phyloP scores from a whole-genome alignment of 495 filamentous ascomycete genomes.

The Pyronema omphalodes region DNA sequence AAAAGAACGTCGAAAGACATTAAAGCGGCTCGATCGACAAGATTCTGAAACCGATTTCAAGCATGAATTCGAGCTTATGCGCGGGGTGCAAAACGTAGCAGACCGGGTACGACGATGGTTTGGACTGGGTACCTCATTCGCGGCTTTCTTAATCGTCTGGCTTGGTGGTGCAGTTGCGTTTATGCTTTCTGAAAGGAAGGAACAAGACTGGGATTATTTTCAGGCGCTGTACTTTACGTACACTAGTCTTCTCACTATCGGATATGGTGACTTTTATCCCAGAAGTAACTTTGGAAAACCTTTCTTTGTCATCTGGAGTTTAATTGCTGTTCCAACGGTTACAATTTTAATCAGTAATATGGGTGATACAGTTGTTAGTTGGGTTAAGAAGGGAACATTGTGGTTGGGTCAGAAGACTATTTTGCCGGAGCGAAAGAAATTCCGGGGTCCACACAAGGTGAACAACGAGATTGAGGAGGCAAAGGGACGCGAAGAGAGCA shows the following conservation, averaged over 20 bases:
- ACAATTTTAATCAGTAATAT: slow-evolving; percentile 76
- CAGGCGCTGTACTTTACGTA: slow-evolving; percentile 64
- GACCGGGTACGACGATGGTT: slow-evolving; percentile 47
- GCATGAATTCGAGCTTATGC: slow-evolving; percentile 69
- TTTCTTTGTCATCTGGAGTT: slow-evolving; percentile 81
- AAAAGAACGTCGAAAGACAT: slow-evolving; percentile 39
- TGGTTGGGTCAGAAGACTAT: slow-evolving; percentile 57
- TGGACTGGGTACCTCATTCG: slow-evolving; percentile 42
- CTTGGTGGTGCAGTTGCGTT: slow-evolving; percentile 62
- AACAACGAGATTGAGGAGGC: slow-evolving; percentile 21
- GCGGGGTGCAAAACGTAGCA: slow-evolving; percentile 51
- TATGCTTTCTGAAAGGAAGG: slow-evolving; percentile 31
- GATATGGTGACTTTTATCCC: slow-evolving; percentile 62
- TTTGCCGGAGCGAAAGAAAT: slow-evolving; percentile 34
- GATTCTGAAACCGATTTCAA: slow-evolving; percentile 27
- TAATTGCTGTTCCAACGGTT: slow-evolving; percentile 64
- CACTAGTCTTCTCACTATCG: slow-evolving; percentile 62
- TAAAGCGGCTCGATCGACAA: slow-evolving; percentile 28
- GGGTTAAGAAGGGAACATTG: slow-evolving; percentile 48
- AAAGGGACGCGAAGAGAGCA: background rate
- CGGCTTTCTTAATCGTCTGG: slow-evolving; percentile 57
- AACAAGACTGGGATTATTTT: slow-evolving; percentile 62
- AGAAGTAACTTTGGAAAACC: slow-evolving; percentile 51
- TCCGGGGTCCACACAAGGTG: slow-evolving; percentile 15
- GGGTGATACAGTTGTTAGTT: slow-evolving; percentile 57